Base-by-base conservation (phyloP, 139 green algal species). In the Ulvella scutata region DNA sequence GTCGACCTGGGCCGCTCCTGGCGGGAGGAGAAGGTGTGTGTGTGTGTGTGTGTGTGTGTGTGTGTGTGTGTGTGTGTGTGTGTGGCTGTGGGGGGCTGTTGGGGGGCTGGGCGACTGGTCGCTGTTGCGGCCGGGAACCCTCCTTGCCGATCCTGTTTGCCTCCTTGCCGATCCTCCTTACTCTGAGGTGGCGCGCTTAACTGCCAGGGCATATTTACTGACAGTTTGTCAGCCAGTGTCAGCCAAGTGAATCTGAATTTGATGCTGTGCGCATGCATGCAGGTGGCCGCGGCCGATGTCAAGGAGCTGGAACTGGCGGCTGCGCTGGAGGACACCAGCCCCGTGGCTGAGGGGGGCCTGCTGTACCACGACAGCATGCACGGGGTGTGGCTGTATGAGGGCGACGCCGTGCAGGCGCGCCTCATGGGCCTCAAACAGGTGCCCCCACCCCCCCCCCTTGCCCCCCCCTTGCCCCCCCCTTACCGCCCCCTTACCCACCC, bases 331-430 rank as follows among this genome's bases (percentile, higher is more conserved):
- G 31, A 6, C 9, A 67, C 13, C 9, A 26, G 31, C n/a, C 51
- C 51, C n/a, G n/a, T 67, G 4, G 51, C 31, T 6, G 20, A 6
- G 13, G 51, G 51, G 13, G 51, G 51, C 9, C 51, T 67, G 51
- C 51, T 67, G 51, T 67, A 7, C 51, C 33, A 67, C 17, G 51
- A 67, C 51, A 29, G 13, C 13, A 26, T 67, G 51, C 51, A 67
- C 51, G 33, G 51, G n/a, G 51, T 67, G 51, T 67, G 51, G 51
- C 51, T 67, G 51, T 67, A 67, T 26, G 51, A 67, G 51, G 51
- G n/a, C 9, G 51, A 67, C 9, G 51, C 51, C 9, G 51, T 67
- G 10, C 51, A 67, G 9, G 51, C 51, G 13, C 51, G 51, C 0
- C 2, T 67, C 9, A n/a, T 36, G n/a, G 9, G 9, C 51, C 51